Evolutionary conservation across 164 flowering plant species (phyloP), one percentile per base, ranked within the genome.

Genomic region (Nelumbo lutea): DNA sequence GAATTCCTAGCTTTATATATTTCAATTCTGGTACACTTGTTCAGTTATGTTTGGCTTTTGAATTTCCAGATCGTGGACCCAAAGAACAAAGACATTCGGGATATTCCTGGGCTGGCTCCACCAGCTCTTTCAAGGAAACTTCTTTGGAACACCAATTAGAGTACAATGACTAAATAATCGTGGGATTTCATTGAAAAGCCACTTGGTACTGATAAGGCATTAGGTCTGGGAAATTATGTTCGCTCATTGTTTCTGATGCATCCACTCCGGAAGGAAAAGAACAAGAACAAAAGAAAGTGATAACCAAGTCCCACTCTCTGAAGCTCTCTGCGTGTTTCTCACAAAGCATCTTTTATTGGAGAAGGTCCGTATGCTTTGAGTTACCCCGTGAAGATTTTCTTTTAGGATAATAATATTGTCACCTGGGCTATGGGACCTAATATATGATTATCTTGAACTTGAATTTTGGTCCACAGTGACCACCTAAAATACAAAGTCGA

Each of bases 21-120:
- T 51, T 51, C 55, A 51, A 2, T 51, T 13, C 2, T 51, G 7
- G 55, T 51, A 13, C 2, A 51, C 14, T 10, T 52, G n/a, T 2
- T 11, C n/a, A 11, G 14, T 52, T 52, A 10, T 52, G 4, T 52
- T 52, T 2, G 56, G 56, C 45, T 59, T 45, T 69, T 62, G 52
- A 41, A 57, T 70, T 61, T 73, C 56, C 89, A 93, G 98, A 68
- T 93, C 61, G 97, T 90, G 65, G 69, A 93, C 69, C 97, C 98
- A 66, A 73, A 85, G 46, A 90, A 93, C 90, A 90, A 87, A 73
- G 87, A 87, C 76, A 93, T 93, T 50, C 88, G 83, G 48, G 91
- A 90, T 70, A 90, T 93, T 63, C 98, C 98, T 38, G 98, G 98
- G 64, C 75, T 93, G 67, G 98, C 89, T 8, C 98, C 98, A 42